Conservation (phyloP, 2,329 filamentous ascomycete species). For the Fusarium verticillioides region DNA sequence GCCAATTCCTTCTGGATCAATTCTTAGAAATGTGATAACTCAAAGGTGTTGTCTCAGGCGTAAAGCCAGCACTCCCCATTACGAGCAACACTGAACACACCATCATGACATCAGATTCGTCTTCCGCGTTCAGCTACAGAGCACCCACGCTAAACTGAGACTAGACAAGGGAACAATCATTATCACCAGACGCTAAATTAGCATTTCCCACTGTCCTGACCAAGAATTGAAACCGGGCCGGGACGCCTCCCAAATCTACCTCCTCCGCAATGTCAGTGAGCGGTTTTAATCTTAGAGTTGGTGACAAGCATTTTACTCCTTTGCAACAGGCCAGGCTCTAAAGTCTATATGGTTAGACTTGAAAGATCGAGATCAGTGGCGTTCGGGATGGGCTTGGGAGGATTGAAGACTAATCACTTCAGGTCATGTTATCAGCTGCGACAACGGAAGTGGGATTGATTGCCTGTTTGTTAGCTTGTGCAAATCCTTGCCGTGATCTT, state of each 20-base stretch:
- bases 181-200: constrained; percentile 2
- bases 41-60: neutral
- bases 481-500: constrained; percentile 14
- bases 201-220: neutral
- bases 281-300: constrained; percentile 8
- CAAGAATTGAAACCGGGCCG: constrained; percentile 13
- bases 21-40: neutral
- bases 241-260: neutral
- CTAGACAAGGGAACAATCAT: neutral
- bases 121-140: neutral
- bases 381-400: neutral
- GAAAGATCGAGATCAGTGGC: constrained; percentile 5
- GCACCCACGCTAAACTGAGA: neutral
- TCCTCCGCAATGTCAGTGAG: neutral
- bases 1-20: neutral
- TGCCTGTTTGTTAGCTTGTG: neutral
- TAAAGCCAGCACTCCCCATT: neutral
- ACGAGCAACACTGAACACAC: neutral
- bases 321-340: neutral
- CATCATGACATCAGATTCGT: neutral
- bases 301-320: constrained; percentile 4
- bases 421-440: neutral
- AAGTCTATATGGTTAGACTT: neutral
- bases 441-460: neutral
- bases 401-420: neutral